phyloP scores from a whole-genome alignment of 2,329 filamentous ascomycete species.

The Fusarium sublunatum region DNA sequence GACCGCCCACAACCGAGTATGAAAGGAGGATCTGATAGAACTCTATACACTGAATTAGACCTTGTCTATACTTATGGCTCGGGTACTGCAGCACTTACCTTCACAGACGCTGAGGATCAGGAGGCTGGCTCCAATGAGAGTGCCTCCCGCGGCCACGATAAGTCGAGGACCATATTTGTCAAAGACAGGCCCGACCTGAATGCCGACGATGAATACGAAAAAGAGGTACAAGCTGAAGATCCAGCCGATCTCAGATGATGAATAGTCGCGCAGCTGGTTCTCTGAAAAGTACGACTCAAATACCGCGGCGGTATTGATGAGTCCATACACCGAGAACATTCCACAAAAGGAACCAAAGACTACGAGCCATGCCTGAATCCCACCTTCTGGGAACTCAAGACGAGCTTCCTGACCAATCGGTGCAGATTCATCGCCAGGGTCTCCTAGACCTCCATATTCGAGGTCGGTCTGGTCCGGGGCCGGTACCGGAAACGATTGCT shows the following conservation, averaged over 20 bases:
- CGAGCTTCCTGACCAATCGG: not conserved
- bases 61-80: not conserved
- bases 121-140: slow-evolving; percentile 70
- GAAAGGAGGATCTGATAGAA: slow-evolving; percentile 86
- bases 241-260: slow-evolving; percentile 80
- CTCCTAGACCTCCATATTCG: slow-evolving; percentile 22
- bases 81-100: slow-evolving; percentile 4
- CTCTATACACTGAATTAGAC: slow-evolving; percentile 11
- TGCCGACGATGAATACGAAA: slow-evolving; percentile 81
- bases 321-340: slow-evolving; percentile 72
- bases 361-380: slow-evolving; percentile 74
- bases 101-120: slow-evolving; percentile 76
- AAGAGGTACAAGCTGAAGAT: slow-evolving; percentile 87
- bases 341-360: slow-evolving; percentile 77
- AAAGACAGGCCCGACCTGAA: slow-evolving; percentile 85
- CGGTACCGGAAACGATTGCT: slow-evolving; percentile 9
- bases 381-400: slow-evolving; percentile 64
- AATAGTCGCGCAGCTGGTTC: slow-evolving; percentile 76
- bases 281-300: slow-evolving; percentile 81
- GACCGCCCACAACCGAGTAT: slow-evolving; percentile 77
- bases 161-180: slow-evolving; percentile 77
- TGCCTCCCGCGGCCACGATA: slow-evolving; percentile 73
- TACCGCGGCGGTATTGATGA: slow-evolving; percentile 66
- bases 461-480: slow-evolving; percentile 12
- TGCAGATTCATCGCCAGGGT: not conserved